Conservation (phyloP, 2,329 filamentous ascomycete species). For the Claviceps africana region DNA sequence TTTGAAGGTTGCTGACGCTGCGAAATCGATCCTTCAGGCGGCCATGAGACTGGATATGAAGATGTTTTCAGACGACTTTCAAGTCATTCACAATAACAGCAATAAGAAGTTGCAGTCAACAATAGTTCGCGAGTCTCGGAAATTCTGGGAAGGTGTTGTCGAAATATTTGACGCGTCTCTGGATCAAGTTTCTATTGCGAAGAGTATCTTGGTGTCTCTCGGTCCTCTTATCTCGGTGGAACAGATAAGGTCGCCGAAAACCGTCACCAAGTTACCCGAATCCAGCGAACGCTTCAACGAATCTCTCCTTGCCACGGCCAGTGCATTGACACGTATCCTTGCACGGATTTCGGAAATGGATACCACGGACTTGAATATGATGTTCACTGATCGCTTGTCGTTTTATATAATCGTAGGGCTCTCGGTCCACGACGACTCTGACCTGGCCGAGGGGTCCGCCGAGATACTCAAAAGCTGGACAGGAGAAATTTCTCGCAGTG, state of each 20-base stretch:
- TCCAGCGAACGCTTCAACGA: slow-evolving; percentile 57
- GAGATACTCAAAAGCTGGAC: slow-evolving; percentile 76
- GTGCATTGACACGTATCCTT: slow-evolving; percentile 58
- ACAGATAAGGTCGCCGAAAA: slow-evolving; percentile 46
- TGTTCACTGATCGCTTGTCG: slow-evolving; percentile 55
- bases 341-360: slow-evolving; percentile 68
- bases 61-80: slow-evolving; percentile 28
- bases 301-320: slow-evolving; percentile 41
- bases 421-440: slow-evolving; percentile 66
- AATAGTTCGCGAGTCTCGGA: slow-evolving; percentile 49
- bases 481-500: slow-evolving; percentile 39
- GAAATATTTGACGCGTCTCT: slow-evolving; percentile 68
- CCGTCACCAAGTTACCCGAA: slow-evolving; percentile 25
- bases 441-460: slow-evolving; percentile 65
- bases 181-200: slow-evolving; percentile 58
- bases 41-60: slow-evolving; percentile 35
- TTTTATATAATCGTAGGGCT: slow-evolving; percentile 64
- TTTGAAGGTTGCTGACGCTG: slow-evolving; percentile 28
- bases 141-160: slow-evolving; percentile 28
- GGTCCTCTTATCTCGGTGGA: slow-evolving; percentile 62
- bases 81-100: slow-evolving; percentile 45
- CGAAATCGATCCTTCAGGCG: slow-evolving; percentile 35
- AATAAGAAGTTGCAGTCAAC: slow-evolving; percentile 50
- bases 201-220: slow-evolving; percentile 56
- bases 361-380: slow-evolving; percentile 48